Evolutionary conservation across 768 basidiomycete species (phyloP), one percentile per base, ranked within the genome.

Genomic region (Calocybe gangraenosa): DNA sequence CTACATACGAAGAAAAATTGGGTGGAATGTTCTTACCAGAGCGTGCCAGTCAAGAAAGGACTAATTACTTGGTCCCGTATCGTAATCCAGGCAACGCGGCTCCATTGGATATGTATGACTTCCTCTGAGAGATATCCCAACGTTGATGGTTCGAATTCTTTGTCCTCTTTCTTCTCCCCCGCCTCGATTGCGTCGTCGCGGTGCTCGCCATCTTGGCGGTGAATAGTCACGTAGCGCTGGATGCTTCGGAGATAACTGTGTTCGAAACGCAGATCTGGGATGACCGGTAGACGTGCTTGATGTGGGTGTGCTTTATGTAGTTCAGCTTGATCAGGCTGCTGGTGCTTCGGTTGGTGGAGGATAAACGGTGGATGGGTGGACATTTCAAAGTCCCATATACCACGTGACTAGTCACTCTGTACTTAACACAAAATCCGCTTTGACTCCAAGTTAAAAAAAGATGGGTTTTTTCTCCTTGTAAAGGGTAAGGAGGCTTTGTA

Each of bases 191-290:
- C 45, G 61, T 67, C 44, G 54, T 44, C 48, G 20, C 25, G 23
- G 22, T 8, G 22, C 22, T 11, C 18, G 33, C 42, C 13, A 18
- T 17, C 9, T 11, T 5, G 37, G 51, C 18, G 40, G 31, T 62
- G 64, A 38, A 82, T 56, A 40, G 75, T 69, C 39, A 81, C 64
- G 55, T 71, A 79, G 7, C 70, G 68, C 19, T 65, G 69, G 49
- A 87, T 71, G 51, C 80, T 84, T 50, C 71, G 74, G 46, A 87
- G 49, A 60, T 85, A 90, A 40, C 77, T 81, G 46, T 78, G 74
- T 57, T 89, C 87, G 66, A 87, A 87, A 20, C 87, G 84, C 30
- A 88, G 65, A 58, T 90, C 87, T 20, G 86, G 85, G 42, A 88
- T 80, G 34, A 65, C 58, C 19, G 79, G 77, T n/a, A 81, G 59